Evolutionary conservation across 768 basidiomycete genomes (phyloP), one percentile per base, ranked within the genome.

Genomic region (Gloeostereum incarnatum): DNA sequence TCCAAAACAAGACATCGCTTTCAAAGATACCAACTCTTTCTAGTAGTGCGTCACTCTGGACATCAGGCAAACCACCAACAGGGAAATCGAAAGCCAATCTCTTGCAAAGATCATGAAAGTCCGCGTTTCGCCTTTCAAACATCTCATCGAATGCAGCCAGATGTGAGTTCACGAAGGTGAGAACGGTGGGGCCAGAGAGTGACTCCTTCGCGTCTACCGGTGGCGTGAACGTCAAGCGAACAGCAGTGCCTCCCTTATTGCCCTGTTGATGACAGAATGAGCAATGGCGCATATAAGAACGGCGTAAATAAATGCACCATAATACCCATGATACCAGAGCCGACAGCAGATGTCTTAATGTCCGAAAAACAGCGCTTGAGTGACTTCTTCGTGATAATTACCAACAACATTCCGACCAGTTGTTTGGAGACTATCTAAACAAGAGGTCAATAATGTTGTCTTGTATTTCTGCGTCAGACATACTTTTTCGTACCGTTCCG

Each of bases 121-220:
- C 86, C 8, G 65, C 62, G 46, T 90, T 82, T 11, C 88, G 66
- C 42, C 71, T 76, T 11, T 86, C 82, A 16, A 63, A 61, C 73
- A 84, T 81, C 43, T 85, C 83, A 47, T 89, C 84, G 42, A 80
- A 85, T 9, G 88, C 88, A 0, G 87, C 86, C 8, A 92, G 66
- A 56, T 92, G 88, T 5, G 87, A 66, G 53, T 84, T 84, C 31
- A 90, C 78, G 48, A 90, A 87, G 1, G 84, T 83, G 24, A 91
- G 49, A 0, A 65, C 57, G 2, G 65, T 69, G 3, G 77, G 50
- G 3, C 62, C 52, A 40, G 66, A 40, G 7, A 32, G 17, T 7
- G 37, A 48, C 4, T 42, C 22, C 13, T 25, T 24, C 19, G 17
- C 23, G 11, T 22, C 19, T 24, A 22, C 42, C 1, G 59, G 53